Evolutionary conservation across 305 asterid genomes (phyloP).

Genomic region (Fraxinus albicans): DNA sequence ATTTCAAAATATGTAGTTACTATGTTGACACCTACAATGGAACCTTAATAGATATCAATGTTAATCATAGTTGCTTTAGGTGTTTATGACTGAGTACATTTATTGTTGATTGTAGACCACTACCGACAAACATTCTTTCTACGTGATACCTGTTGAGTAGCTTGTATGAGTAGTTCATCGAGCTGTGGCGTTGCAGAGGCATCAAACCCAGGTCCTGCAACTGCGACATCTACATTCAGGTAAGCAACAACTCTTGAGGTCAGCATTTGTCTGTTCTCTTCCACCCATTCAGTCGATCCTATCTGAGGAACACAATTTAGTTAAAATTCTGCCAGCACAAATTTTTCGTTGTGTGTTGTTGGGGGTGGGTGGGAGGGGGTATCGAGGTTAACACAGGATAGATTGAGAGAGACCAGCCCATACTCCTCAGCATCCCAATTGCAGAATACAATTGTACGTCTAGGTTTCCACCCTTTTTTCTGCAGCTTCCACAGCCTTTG

Average conservation of each 20-base stretch:
- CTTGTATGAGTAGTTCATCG: conserved; percentile 58
- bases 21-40: background rate
- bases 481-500: conserved; percentile 66
- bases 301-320: conserved; percentile 42
- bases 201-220: conserved; percentile 57
- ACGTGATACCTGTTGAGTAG: conserved; percentile 60
- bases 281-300: conserved; percentile 95
- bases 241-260: conserved; percentile 67
- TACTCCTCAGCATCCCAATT: conserved; percentile 96
- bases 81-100: background rate
- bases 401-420: conserved; percentile 67
- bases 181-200: conserved; percentile 87
- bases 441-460: conserved; percentile 75
- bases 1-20: background rate
- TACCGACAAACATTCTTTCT: background rate
- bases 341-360: background rate
- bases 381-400: conserved; percentile 11
- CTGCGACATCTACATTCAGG: conserved; percentile 80
- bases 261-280: conserved; percentile 81
- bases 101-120: conserved; percentile 15
- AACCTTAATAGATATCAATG: background rate
- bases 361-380: background rate
- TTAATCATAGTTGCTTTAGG: background rate
- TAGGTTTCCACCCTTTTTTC: conserved; percentile 77
- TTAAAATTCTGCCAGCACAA: background rate